Evolutionary conservation across 345 rosid genomes (phyloP), one percentile per base, ranked within the genome.

Genomic region (Lepidium sativum): DNA sequence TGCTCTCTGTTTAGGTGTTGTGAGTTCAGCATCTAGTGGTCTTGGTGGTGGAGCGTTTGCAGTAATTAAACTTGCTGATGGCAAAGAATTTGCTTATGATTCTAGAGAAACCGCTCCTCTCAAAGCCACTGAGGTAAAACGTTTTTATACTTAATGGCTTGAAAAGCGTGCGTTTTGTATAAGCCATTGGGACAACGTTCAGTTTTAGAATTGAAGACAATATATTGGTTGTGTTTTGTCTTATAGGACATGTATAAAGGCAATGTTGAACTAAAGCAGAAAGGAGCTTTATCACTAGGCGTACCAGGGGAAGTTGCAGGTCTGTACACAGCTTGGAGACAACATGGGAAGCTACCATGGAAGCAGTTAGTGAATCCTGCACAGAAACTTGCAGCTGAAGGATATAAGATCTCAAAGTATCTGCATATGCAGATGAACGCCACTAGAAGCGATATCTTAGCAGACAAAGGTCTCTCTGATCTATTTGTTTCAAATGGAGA

Each of bases 41-140:
- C 70, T 84, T 4, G 89, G 92, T 2, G 92, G 92, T 11, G 92
- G 92, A 65, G 78, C 82, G 25, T 86, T 86, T 44, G 77, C 77
- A 74, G 18, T 86, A 4, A 49, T 82, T 32, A 57, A 78, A 43
- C 37, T 55, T 10, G 73, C 78, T 14, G 60, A 41, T 61, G 86
- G 83, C 18, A 63, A 67, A 18, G 52, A 70, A 4, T 60, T 72
- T 9, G 82, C 84, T 34, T 68, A 79, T 61, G 85, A 84, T 60
- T 82, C 81, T 77, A 82, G 87, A 71, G 92, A 86, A 78, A 78
- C 74, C 8, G 92, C 92, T 40, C 92, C 92, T 6, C 37, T 68
- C 37, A 27, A 12, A 4, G 89, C 92, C 56, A 72, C 84, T 9
- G 50, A 78, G 87, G 92, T 86, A 56, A 69, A 6, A 0, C 16